phyloP scores from a whole-genome alignment of 805 yeast species.

The Blastobotrys chiropterorum region DNA sequence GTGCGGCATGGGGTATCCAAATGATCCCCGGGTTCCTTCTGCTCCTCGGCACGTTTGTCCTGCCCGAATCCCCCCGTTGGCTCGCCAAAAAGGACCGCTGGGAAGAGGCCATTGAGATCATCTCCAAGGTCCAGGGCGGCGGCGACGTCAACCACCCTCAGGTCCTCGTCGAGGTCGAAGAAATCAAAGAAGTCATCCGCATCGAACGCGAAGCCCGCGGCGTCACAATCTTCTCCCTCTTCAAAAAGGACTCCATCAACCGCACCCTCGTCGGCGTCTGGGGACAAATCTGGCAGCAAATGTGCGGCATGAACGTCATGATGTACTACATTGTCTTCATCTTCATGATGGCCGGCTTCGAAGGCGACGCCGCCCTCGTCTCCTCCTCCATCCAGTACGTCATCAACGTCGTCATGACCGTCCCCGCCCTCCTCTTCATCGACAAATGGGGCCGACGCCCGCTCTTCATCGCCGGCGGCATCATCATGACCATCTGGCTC shows the following conservation, averaged over 20 bases:
- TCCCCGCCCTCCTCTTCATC: constrained; percentile 54
- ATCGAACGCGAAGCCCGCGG: constrained; percentile 44
- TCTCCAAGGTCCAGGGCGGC: constrained; percentile 30
- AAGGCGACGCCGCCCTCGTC: constrained; percentile 44
- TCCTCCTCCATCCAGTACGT: too few species aligned
- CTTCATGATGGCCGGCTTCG: constrained; percentile 59
- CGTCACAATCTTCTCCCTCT: constrained; percentile 44
- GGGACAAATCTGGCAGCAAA: constrained; percentile 55
- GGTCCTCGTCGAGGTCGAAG: constrained; percentile 47
- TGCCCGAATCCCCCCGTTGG: constrained; percentile 41
- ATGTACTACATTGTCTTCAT: constrained; percentile 64
- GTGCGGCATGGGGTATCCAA: constrained; percentile 59
- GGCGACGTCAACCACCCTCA: constrained; percentile 33
- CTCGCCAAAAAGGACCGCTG: constrained; percentile 46
- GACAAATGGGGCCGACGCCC: constrained; percentile 63
- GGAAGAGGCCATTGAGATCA: constrained; percentile 38
- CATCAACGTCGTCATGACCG: constrained; percentile 48
- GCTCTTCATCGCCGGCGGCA: constrained; percentile 52
- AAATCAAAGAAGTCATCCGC: constrained; percentile 48
- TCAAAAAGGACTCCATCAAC: constrained; percentile 42
- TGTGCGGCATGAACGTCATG: constrained; percentile 62
- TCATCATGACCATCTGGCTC: constrained; percentile 56
- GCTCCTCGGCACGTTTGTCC: constrained; percentile 36
- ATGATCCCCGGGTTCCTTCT: constrained; percentile 46
- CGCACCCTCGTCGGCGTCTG: constrained; percentile 48